Conservation (phyloP, 2,329 filamentous ascomycete genomes). For the Pseudonectria buxi region DNA sequence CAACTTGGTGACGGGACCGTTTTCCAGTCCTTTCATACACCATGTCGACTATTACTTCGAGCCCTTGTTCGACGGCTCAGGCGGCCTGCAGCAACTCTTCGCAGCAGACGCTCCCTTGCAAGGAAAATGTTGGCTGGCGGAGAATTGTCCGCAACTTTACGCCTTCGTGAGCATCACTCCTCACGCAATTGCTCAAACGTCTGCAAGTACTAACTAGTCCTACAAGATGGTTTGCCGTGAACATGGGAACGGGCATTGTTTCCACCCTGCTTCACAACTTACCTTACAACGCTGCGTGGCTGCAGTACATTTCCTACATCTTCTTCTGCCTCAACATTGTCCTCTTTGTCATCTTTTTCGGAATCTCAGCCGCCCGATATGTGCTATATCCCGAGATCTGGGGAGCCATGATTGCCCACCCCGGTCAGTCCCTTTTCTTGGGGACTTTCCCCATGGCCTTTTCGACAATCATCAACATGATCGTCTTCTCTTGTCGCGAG, state of each 20-base stretch:
- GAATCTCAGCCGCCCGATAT: slow-evolving; percentile 54
- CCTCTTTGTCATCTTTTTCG: slow-evolving; percentile 49
- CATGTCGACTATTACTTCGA: slow-evolving; percentile 13
- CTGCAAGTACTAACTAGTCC: slow-evolving; percentile 2
- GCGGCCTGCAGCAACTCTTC: slow-evolving; percentile 5
- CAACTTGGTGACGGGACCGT: too few relatives aligned
- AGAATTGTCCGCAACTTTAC: slow-evolving; percentile 47
- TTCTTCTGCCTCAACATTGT: slow-evolving; percentile 55
- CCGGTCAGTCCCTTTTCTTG: slow-evolving; percentile 61
- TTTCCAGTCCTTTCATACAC: not conserved
- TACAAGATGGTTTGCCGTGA: slow-evolving; percentile 50
- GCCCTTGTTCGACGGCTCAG: slow-evolving; percentile 6
- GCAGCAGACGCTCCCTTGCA: slow-evolving; percentile 17
- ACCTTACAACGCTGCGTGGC: slow-evolving; percentile 52
- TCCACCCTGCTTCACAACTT: slow-evolving; percentile 55
- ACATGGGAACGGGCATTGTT: slow-evolving; percentile 64
- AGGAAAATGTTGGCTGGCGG: slow-evolving; percentile 35
- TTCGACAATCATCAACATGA: slow-evolving; percentile 61
- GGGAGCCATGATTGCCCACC: slow-evolving; percentile 58
- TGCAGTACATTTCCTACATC: slow-evolving; percentile 51
- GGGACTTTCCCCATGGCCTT: slow-evolving; percentile 64
- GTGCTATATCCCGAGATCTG: slow-evolving; percentile 60
- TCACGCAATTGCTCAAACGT: not conserved
- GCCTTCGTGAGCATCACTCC: slow-evolving; percentile 38
- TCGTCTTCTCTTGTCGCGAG: slow-evolving; percentile 52